Base-by-base conservation (phyloP, 1,284 basidiomycete genomes). In the Pyrrhoderma lamaoense region DNA sequence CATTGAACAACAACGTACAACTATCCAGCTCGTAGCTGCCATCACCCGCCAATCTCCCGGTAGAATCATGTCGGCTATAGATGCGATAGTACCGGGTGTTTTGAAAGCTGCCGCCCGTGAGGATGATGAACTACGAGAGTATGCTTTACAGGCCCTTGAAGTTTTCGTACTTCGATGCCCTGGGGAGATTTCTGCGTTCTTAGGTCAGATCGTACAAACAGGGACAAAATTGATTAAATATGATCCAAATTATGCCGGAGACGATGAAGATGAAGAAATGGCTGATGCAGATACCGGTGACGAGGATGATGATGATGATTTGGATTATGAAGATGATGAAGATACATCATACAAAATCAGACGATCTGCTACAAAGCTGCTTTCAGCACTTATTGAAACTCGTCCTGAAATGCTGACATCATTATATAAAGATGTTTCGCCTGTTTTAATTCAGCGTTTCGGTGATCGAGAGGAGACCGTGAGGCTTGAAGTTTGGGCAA, bases 321-420 rank as follows among this genome's bases (percentile, higher is more conserved):
- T 66, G 3, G 25, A 55, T 38, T 97, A 97, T 65, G 93, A 92
- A 5, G 95, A 99, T 61, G 95, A 99, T 58, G 96, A 99, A 64
- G 96, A 99, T 64, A 88, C 91, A n/a, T 97, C 94, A 0, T 99
- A 97, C 80, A 98, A 97, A 70, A 93, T 97, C 55, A 85, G 96
- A 55, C 81, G 95, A 48, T 87, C 91, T 3, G 86, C 96, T 3
- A 93, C 93, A 21, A 97, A 97, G 65, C 73, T 98, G 1, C 75
- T 99, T 11, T 73, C 83, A 11, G 87, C 89, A 1, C 75, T 96
- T 45, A 85, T 98, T 57, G 80, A 79, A 13, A 95, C 94, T 3
- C 86, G 93, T 9, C 86, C 92, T 1, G 95, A 96, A 62, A 73
- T 94, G 2, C 75, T 97, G 3, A 68, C 74, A 3, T 74, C 83